Base-by-base conservation (phyloP, 192 early-diverging fungal species). In the Backusella tuberculispora region DNA sequence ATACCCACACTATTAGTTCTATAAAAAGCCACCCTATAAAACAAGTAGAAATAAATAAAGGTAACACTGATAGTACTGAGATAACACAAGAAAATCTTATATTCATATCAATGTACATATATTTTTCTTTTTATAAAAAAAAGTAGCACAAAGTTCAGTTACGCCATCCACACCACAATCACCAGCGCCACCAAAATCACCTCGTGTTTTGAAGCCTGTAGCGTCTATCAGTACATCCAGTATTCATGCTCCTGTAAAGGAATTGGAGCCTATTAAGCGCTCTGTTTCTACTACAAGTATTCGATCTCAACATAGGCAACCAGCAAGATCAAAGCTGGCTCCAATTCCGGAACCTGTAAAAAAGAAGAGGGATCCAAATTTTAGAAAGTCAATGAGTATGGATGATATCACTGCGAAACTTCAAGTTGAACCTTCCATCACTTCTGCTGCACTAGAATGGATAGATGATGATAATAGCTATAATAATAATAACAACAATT, bases 311-410 rank as follows among this genome's bases (percentile, higher is more conserved):
- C 38, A 66, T 15, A 66, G 17, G 24, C 26, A 38, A 9, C 26
- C 38, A 66, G 34, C 24, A 13, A 40, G 13, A n/a, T 17, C 64
- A 3, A 40, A 66, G 9, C 17, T 40, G 38, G 7, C 37, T 1
- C 14, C 37, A 66, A 66, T 40, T n/a, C 26, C 34, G 29, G 64
- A 34, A 66, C 17, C 37, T 66, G 38, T 19, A 66, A 17, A 34
- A 38, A 66, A 40, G 6, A 40, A 66, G 64, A 66, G 34, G 8
- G 34, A 66, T 38, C 26, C 64, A 38, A 26, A 15, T 6, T 66
- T 66, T 66, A 66, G 68, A 47, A 45, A 47, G 13, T 69, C 68
- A 29, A 29, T 24, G 19, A 69, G 68, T 46, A 69, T 69, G 68
- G 45, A 47, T 45, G 40, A 68, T 29, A 68, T 68, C 13, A 29